Evolutionary conservation across 164 flowering plant species (phyloP).

Genomic region (Liriodendron chinense): DNA sequence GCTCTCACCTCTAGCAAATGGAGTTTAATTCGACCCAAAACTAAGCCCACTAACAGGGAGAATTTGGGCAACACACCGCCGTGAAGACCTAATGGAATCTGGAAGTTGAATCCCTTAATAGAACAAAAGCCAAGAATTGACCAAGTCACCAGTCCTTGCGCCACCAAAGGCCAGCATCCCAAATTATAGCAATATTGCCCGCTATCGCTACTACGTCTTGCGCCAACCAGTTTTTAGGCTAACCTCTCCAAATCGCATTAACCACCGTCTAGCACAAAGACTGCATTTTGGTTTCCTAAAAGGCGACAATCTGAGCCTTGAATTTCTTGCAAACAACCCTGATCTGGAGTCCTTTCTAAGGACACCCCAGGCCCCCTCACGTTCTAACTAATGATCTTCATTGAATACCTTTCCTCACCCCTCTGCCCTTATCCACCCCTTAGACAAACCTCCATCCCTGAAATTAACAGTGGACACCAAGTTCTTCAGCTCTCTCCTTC

Average conservation of each 20-base stretch:
- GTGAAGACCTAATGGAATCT: neutral
- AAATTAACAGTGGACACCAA: neutral
- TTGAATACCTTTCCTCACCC: neutral
- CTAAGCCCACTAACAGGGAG: neutral
- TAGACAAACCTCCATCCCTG: neutral
- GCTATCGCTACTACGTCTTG: neutral
- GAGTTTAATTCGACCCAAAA: neutral
- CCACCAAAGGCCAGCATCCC: neutral
- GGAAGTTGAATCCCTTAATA: neutral
- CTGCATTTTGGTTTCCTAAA: neutral
- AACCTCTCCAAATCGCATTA: neutral
- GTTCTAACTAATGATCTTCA: neutral
- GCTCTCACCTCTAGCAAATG: neutral
- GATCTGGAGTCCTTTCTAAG: neutral
- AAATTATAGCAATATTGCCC: neutral
- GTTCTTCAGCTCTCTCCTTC: neutral
- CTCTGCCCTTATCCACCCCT: neutral
- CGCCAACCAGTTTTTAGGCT: neutral
- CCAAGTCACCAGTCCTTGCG: neutral
- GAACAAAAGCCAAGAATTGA: neutral
- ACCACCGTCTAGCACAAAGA: neutral
- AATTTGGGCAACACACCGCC: neutral
- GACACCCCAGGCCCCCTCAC: neutral
- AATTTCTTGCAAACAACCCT: neutral
- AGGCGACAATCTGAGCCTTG: neutral